These are phyloP conservation scores for Coniochaeta sp. DNA, from an alignment of 2,329 filamentous ascomycete species.

Conservation along the genomic window DNA sequence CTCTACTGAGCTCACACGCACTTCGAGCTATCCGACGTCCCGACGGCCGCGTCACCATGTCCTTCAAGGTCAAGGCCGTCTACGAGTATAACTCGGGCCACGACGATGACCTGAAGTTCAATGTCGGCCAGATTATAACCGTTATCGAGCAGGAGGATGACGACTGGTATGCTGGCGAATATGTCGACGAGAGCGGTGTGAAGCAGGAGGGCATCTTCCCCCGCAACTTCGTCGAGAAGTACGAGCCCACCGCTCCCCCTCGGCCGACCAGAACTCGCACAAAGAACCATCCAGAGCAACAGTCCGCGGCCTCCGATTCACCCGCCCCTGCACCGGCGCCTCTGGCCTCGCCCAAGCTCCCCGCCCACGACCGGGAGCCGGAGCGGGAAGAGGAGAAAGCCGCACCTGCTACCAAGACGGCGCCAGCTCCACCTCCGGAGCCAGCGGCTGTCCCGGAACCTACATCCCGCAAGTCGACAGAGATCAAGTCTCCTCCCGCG, in stretches of 20 bases:
- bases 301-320: constrained; percentile 19
- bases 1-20: constrained; percentile 4
- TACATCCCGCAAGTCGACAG: constrained; percentile 8
- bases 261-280: constrained; percentile 69
- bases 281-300: constrained; percentile 50
- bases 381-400: constrained; percentile 20
- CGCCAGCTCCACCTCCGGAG: constrained; percentile 18
- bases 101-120: constrained; percentile 90
- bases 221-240: constrained; percentile 94
- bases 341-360: constrained; percentile 18
- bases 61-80: constrained; percentile 92
- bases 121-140: constrained; percentile 80
- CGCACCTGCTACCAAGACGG: constrained; percentile 15
- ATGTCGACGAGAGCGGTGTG: constrained; percentile 65
- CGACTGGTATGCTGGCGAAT: constrained; percentile 92
- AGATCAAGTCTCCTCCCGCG: constrained; percentile 5
- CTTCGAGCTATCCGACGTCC: not conserved
- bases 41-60: constrained; percentile 43
- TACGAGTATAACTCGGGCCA: constrained; percentile 92
- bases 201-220: constrained; percentile 86
- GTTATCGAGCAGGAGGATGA: constrained; percentile 88
- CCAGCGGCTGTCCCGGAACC: constrained; percentile 18
- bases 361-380: constrained; percentile 18
- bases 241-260: constrained; percentile 84
- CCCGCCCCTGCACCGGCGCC: constrained; percentile 12